Conservation (phyloP, 2,329 filamentous ascomycete genomes). For the Fusarium citri region DNA sequence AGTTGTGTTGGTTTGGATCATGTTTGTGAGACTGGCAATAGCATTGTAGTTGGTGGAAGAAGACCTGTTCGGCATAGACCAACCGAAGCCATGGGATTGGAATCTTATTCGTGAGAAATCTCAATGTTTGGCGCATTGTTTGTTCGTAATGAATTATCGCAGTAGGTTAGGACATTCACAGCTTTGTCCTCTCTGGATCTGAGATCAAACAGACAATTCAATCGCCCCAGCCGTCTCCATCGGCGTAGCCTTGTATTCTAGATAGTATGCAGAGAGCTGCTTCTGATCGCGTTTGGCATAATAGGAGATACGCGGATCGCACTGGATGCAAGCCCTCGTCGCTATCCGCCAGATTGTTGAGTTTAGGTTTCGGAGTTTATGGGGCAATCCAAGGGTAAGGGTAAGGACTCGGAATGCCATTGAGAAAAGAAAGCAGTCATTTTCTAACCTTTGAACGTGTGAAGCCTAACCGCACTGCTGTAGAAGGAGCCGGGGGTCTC, state of each 20-base stretch:
- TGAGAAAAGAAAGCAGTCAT: background rate
- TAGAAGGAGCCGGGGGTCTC: background rate
- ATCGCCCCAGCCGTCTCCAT: conserved; percentile 7
- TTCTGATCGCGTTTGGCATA: background rate
- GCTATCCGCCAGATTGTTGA: background rate
- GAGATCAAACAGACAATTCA: conserved; percentile 5
- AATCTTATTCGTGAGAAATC: background rate
- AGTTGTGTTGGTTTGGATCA: background rate
- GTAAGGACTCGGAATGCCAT: background rate
- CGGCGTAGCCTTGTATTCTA: background rate
- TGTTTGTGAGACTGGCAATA: background rate
- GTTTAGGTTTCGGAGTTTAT: background rate
- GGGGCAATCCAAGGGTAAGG: background rate
- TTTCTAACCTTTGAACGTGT: background rate
- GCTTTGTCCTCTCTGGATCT: background rate
- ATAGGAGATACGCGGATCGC: background rate
- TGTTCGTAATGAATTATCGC: background rate
- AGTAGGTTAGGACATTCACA: background rate
- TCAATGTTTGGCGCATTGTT: background rate
- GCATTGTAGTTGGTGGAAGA: background rate
- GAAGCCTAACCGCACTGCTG: background rate
- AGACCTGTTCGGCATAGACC: background rate
- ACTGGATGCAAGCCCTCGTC: background rate
- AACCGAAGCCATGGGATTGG: background rate
- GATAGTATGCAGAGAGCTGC: background rate